Evolutionary conservation across 805 yeast genomes (phyloP), one percentile per base, ranked within the genome.

Genomic region (Saturnispora dispora): DNA sequence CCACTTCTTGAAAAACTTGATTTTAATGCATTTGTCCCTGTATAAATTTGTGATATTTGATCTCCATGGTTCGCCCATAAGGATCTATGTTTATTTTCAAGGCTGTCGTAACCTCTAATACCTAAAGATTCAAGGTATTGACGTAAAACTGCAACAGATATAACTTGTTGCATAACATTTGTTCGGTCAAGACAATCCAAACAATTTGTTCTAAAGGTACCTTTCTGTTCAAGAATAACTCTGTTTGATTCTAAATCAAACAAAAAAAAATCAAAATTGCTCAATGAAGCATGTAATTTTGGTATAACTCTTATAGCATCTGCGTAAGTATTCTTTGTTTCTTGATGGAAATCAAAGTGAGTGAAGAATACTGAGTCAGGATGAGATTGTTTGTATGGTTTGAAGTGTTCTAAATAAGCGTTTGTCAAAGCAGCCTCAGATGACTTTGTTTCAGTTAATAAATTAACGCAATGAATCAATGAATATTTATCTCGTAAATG

Each of bases 41-140:
- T 91, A 67, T 93, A 93, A 17, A 93, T 91, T 64, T 88, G 95
- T 2, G 96, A 88, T 4, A 93, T 82, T 57, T 88, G 96, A 66
- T 93, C 99, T 52, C 99, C 99, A 66, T 93, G 93, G 65, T 93
- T 96, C 1, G 99, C 99, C 99, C 99, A 93, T 18, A 93, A 70
- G 6, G 86, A 78, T 58, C 90, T 87, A 57, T 90, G 96, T 51
- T 82, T 83, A n/a, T 73, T 68, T 63, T 82, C 75, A 25, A 87
- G 69, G 18, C 82, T 91, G n/a, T 52, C 45, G 23, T 77, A 71
- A 4, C 71, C 74, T 45, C 52, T 48, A n/a, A 50, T 30, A 8
- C 48, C 37, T 39, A 43, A 20, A 8, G 46, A 27, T 25, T 47
- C 35, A 30, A 79, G 55, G 55, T 81, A 77, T 8, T 73, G 67